Evolutionary conservation across 495 filamentous ascomycete genomes (phyloP).

Genomic region (Bathelium albidoporum): DNA sequence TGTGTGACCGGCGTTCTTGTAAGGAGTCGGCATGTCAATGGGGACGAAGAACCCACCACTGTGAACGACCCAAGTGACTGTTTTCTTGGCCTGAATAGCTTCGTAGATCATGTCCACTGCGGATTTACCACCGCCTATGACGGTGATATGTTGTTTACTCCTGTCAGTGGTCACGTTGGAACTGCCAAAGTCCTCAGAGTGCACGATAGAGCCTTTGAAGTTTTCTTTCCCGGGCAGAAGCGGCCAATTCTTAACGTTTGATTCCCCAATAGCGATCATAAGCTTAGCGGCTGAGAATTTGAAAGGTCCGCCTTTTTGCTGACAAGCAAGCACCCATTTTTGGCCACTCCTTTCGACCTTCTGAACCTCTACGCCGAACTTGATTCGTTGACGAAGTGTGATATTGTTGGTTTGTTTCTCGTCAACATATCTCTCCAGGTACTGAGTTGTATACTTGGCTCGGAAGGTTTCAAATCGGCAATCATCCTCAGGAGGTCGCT

Average conservation of each 20-base stretch:
- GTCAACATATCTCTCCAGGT: slow-evolving; percentile 36
- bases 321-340: no score
- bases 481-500: slow-evolving; percentile 22
- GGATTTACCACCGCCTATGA: slow-evolving; percentile 37
- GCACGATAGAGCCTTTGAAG: no score
- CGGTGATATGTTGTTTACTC: slow-evolving; percentile 25
- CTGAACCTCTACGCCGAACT: no score
- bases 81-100: slow-evolving; percentile 27
- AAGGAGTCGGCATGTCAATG: slow-evolving; percentile 22
- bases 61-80: slow-evolving; percentile 35
- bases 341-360: no score
- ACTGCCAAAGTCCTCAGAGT: no score
- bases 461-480: slow-evolving; percentile 26
- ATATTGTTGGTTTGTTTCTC: no score
- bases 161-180: slow-evolving; percentile 14
- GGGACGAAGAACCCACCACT: slow-evolving; percentile 27
- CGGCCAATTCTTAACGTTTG: no score
- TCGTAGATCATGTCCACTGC: slow-evolving; percentile 37
- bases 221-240: no score
- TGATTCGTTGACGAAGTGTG: no score
- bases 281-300: no score
- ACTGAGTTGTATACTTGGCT: slow-evolving; percentile 33
- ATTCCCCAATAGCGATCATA: no score
- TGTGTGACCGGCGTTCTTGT: slow-evolving; percentile 26
- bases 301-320: no score